Conservation (phyloP, 2,329 filamentous ascomycete genomes). For the Aspergillus uvarum region DNA sequence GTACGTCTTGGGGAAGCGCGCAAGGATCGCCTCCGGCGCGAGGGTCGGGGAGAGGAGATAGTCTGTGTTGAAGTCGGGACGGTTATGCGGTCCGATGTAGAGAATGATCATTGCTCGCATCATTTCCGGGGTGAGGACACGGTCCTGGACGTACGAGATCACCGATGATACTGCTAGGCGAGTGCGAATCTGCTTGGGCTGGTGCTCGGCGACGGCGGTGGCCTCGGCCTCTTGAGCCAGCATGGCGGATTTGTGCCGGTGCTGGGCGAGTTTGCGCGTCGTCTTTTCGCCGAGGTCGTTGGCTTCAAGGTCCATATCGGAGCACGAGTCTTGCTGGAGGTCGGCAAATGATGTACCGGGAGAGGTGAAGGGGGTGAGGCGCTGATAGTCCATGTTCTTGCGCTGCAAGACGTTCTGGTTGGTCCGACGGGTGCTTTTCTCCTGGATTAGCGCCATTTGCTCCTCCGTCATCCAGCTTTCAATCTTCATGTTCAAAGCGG, state of each 20-base stretch:
- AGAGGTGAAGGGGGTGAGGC: slow-evolving; percentile 70
- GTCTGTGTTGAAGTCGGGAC: slow-evolving; percentile 88
- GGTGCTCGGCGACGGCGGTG: slow-evolving; percentile 34
- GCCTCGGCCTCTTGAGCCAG: slow-evolving; percentile 39
- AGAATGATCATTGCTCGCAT: slow-evolving; percentile 99
- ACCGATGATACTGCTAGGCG: slow-evolving; percentile 94
- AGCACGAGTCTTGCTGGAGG: slow-evolving; percentile 22
- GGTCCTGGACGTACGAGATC: slow-evolving; percentile 97
- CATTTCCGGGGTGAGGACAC: slow-evolving; percentile 93
- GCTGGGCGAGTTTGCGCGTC: slow-evolving; percentile 27
- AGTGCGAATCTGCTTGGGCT: slow-evolving; percentile 63
- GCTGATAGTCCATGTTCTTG: slow-evolving; percentile 86
- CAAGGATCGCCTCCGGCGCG: slow-evolving; percentile 78
- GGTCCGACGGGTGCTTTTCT: slow-evolving; percentile 72
- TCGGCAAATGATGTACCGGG: slow-evolving; percentile 76
- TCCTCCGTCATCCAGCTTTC: slow-evolving; percentile 99
- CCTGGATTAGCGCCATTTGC: slow-evolving; percentile 90
- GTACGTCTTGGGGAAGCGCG: slow-evolving; percentile 89
- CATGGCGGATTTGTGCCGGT: slow-evolving; percentile 21
- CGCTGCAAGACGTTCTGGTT: slow-evolving; percentile 76
- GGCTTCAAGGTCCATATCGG: slow-evolving; percentile 15
- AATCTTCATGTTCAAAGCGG: slow-evolving; percentile 92
- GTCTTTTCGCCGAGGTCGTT: slow-evolving; percentile 25
- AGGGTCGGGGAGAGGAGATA: slow-evolving; percentile 87
- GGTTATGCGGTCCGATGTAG: slow-evolving; percentile 90